Percentiles rank a stretch among this genome's conserved stretches.
These are phyloP conservation scores for Fusarium fujikuroi DNA, from an alignment of 2,329 filamentous ascomycete genomes.

Conservation along the genomic window DNA sequence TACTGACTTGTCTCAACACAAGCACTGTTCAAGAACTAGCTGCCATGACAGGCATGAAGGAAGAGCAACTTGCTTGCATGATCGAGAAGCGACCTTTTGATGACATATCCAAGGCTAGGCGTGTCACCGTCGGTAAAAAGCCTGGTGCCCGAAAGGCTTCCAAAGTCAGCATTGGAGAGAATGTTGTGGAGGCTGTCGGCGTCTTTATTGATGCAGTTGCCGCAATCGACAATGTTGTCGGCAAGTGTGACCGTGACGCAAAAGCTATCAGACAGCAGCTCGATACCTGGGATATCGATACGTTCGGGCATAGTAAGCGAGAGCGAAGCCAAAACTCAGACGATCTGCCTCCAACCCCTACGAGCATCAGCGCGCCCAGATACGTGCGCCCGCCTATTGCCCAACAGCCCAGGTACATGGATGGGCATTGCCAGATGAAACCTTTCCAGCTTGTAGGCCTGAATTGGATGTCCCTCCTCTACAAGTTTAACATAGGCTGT, in stretches of 20 bases:
- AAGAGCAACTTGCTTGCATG: constrained; percentile 74
- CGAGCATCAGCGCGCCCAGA: constrained; percentile 50
- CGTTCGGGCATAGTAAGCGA: constrained; percentile 55
- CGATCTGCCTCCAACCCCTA: constrained; percentile 56
- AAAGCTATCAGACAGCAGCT: constrained; percentile 62
- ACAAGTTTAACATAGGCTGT: constrained; percentile 80
- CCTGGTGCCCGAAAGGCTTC: constrained; percentile 58
- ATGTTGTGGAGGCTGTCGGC: constrained; percentile 63
- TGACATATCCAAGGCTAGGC: constrained; percentile 71
- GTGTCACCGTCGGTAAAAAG: constrained; percentile 66
- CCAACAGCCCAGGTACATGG: constrained; percentile 81
- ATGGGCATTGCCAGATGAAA: constrained; percentile 80
- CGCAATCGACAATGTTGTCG: constrained; percentile 84
- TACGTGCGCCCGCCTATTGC: constrained; percentile 58
- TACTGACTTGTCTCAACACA: constrained; percentile 85
- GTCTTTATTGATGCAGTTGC: constrained; percentile 84
- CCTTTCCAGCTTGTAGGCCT: constrained; percentile 94
- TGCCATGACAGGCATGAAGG: constrained; percentile 81
- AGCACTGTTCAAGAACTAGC: constrained; percentile 80
- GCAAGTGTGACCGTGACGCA: constrained; percentile 78
- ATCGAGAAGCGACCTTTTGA: constrained; percentile 80
- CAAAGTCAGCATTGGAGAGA: constrained; percentile 62
- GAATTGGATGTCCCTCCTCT: constrained; percentile 92
- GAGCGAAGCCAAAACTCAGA: constrained; percentile 47
- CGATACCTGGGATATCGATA: constrained; percentile 61